A percentile compares a stretch with the other conserved stretches of the same genome.
These are phyloP conservation scores for Hypoxylon crocopeplum DNA, from an alignment of 495 filamentous ascomycete species.

Conservation along the genomic window DNA sequence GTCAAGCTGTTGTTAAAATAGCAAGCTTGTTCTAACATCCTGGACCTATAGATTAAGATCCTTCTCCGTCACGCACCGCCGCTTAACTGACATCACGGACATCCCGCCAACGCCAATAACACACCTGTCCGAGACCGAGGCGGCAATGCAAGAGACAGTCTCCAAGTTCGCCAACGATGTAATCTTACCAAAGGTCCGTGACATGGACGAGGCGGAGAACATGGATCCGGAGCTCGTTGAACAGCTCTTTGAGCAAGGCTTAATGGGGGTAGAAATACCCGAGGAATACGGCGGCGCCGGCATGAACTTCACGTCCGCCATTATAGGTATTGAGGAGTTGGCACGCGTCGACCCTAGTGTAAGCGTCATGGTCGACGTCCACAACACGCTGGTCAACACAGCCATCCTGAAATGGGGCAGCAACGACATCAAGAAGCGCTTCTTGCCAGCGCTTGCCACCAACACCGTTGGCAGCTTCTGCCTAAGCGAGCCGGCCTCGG, in stretches of 20 bases:
- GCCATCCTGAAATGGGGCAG: conserved; percentile 86
- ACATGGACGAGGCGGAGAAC: conserved; percentile 95
- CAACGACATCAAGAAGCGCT: conserved; percentile 76
- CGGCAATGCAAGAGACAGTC: conserved; percentile 86
- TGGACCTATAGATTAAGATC: conserved; percentile 51
- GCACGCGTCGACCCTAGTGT: conserved; percentile 94
- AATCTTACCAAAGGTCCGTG: conserved; percentile 89
- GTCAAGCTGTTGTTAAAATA: neutral
- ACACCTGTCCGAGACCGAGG: conserved; percentile 89
- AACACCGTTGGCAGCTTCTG: conserved; percentile 95
- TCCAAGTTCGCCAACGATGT: conserved; percentile 88
- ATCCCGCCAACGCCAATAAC: conserved; percentile 91
- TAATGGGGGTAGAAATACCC: conserved; percentile 97
- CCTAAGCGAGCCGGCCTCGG: conserved; percentile 90
- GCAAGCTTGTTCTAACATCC: conserved; percentile 15
- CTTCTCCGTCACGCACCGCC: conserved; percentile 72
- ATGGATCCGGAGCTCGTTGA: conserved; percentile 93
- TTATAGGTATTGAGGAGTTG: conserved; percentile 96
- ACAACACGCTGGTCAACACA: conserved; percentile 98
- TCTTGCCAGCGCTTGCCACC: conserved; percentile 86
- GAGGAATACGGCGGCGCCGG: conserved; percentile 96
- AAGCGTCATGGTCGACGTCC: conserved; percentile 90
- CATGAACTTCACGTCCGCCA: conserved; percentile 98
- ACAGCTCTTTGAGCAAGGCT: conserved; percentile 93
- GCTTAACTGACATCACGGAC: conserved; percentile 68